A percentile compares a stretch with the other conserved stretches of the same genome.
phyloP scores from a whole-genome alignment of 345 rosid species.

The Lenwebbia sp. region DNA sequence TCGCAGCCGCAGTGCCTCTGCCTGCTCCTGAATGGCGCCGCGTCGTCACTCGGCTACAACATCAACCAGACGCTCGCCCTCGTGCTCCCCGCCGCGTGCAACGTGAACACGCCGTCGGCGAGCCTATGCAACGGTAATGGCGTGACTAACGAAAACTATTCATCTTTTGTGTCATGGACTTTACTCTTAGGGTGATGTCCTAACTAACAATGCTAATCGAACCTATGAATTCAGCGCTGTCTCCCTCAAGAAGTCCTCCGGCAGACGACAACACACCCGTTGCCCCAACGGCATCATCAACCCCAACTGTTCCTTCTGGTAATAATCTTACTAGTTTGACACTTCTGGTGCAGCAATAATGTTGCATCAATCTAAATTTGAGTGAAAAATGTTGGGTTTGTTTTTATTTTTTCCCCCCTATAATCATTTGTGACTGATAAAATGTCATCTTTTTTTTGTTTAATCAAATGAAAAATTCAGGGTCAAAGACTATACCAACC shows the following conservation, averaged over 20 bases:
- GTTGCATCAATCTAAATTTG: conserved; percentile 1
- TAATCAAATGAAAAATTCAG: not conserved
- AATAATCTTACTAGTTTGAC: not conserved
- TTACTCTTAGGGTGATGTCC: not conserved
- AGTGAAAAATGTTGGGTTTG: not conserved
- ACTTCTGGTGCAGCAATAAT: not conserved
- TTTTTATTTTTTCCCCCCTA: not conserved
- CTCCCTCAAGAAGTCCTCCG: conserved; percentile 8
- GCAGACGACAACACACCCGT: conserved; percentile 4
- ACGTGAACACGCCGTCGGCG: conserved; percentile 17
- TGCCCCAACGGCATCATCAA: conserved; percentile 4
- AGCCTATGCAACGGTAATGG: not conserved
- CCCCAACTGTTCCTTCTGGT: conserved; percentile 14
- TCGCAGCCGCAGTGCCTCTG: conserved; percentile 44
- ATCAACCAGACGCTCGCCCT: conserved; percentile 25
- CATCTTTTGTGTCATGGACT: not conserved
- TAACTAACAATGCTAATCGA: not conserved
- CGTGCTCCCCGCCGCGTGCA: conserved; percentile 18
- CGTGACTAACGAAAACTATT: not conserved
- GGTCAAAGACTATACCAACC: conserved; percentile 25
- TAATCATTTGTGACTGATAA: not conserved
- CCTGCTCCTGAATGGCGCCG: conserved; percentile 11
- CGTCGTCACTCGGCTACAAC: conserved; percentile 6
- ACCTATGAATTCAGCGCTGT: not conserved
- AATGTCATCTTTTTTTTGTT: not conserved